Conservation (phyloP, 176 grass and related monocot genomes). For the Thinopyrum elongatum region DNA sequence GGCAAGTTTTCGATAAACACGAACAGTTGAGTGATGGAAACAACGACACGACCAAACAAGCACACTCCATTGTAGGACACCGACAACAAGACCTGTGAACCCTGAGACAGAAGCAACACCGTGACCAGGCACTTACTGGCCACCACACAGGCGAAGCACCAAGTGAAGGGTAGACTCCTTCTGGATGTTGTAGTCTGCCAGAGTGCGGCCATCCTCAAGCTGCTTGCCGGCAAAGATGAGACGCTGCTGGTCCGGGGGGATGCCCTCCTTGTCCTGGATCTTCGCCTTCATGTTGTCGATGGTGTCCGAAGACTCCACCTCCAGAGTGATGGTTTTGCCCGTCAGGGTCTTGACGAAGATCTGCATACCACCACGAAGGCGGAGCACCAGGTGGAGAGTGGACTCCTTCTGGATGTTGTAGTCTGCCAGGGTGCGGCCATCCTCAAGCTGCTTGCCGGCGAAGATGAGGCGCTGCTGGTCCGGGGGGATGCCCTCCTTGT, state of each 20-base stretch:
- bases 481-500: slow-evolving; percentile 72
- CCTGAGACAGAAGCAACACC: not conserved
- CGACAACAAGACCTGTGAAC: not conserved
- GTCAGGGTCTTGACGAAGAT: slow-evolving; percentile 84
- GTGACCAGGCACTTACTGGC: not conserved
- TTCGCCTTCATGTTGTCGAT: slow-evolving; percentile 78
- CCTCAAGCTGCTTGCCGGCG: slow-evolving; percentile 58
- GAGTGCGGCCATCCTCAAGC: slow-evolving; percentile 74
- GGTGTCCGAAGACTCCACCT: slow-evolving; percentile 66
- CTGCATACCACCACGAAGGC: slow-evolving; percentile 67
- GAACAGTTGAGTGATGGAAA: no score
- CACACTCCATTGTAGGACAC: no score
- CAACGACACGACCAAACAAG: no score
- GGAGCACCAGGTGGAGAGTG: slow-evolving; percentile 61
- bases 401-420: slow-evolving; percentile 83
- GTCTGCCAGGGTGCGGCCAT: slow-evolving; percentile 51
- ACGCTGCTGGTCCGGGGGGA: slow-evolving; percentile 68
- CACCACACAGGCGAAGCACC: slow-evolving; percentile 67
- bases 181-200: slow-evolving; percentile 87
- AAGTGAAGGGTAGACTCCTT: slow-evolving; percentile 80
- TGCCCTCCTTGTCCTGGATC: slow-evolving; percentile 89
- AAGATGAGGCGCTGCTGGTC: slow-evolving; percentile 74
- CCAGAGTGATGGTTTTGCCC: slow-evolving; percentile 55
- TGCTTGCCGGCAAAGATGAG: slow-evolving; percentile 74
- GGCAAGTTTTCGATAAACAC: no score